Evolutionary conservation across 805 yeast genomes (phyloP).

Genomic region (Yarrowia sp.): DNA sequence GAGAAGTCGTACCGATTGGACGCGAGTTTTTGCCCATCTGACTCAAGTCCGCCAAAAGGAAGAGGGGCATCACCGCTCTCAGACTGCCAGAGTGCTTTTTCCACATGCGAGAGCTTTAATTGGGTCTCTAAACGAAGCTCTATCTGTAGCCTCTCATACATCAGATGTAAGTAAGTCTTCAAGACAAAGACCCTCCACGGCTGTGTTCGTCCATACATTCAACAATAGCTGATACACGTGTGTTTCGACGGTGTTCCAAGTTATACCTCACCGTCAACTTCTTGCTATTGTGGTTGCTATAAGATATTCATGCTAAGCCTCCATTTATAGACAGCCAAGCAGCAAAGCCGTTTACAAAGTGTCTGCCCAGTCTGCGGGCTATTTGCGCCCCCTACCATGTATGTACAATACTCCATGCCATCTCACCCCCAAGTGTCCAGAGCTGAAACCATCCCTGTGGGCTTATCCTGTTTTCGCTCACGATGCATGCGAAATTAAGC

Average conservation of each 20-base stretch:
- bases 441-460: conserved; percentile 1
- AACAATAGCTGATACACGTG: background rate
- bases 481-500: background rate
- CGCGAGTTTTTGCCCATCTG: background rate
- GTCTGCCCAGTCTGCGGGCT: too few relatives aligned
- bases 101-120: conserved; percentile 11
- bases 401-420: too few relatives aligned
- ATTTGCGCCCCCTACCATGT: too few relatives aligned
- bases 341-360: too few relatives aligned
- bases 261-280: too few relatives aligned
- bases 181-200: background rate
- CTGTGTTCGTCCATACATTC: background rate
- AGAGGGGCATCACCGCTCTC: background rate
- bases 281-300: too few relatives aligned
- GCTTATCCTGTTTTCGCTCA: background rate
- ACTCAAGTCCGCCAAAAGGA: background rate
- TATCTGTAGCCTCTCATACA: conserved; percentile 14
- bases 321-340: too few relatives aligned
- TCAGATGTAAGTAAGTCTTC: background rate
- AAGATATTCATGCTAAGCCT: too few relatives aligned
- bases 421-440: background rate
- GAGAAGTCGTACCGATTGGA: background rate
- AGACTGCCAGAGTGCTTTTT: background rate
- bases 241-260: background rate
- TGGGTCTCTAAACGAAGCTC: conserved; percentile 3